Evolutionary conservation across 495 filamentous ascomycete species (phyloP).

Genomic region (Aspergillus taichungensis): DNA sequence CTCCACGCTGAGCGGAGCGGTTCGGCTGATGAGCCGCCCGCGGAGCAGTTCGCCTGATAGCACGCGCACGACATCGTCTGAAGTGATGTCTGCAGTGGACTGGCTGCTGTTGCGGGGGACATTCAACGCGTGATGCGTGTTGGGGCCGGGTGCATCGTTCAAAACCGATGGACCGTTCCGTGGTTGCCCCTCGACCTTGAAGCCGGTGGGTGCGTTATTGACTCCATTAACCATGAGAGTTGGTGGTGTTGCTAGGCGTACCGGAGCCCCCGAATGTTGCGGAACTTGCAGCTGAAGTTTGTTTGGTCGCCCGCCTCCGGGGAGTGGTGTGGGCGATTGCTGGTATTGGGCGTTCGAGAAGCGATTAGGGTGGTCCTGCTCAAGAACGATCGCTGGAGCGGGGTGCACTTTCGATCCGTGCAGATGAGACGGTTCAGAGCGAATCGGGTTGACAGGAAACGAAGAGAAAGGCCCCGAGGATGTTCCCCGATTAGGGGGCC

Average conservation of each 20-base stretch:
- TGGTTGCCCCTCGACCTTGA: slow-evolving; percentile 12
- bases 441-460: slow-evolving; percentile 64
- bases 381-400: slow-evolving; percentile 17
- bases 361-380: slow-evolving; percentile 16
- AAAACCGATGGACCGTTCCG: slow-evolving; percentile 19
- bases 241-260: slow-evolving; percentile 71
- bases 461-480: slow-evolving; percentile 75
- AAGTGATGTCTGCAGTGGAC: slow-evolving; percentile 12
- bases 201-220: slow-evolving; percentile 22
- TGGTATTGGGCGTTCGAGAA: slow-evolving; percentile 15
- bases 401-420: slow-evolving; percentile 18
- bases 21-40: slow-evolving; percentile 21
- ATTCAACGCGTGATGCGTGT: slow-evolving; percentile 4
- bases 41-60: slow-evolving; percentile 27
- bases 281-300: slow-evolving; percentile 77
- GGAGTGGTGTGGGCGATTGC: slow-evolving; percentile 22
- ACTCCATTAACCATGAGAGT: slow-evolving; percentile 62
- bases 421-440: slow-evolving; percentile 25
- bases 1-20: slow-evolving; percentile 16
- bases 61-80: slow-evolving; percentile 29
- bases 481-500: slow-evolving; percentile 74
- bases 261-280: slow-evolving; percentile 59
- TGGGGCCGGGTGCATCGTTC: slow-evolving; percentile 10
- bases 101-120: slow-evolving; percentile 2
- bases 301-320: slow-evolving; percentile 22